Percentiles rank a stretch among this genome's conserved stretches.
phyloP scores from a whole-genome alignment of 1,284 basidiomycete genomes.

The Moesziomyces antarcticus region DNA sequence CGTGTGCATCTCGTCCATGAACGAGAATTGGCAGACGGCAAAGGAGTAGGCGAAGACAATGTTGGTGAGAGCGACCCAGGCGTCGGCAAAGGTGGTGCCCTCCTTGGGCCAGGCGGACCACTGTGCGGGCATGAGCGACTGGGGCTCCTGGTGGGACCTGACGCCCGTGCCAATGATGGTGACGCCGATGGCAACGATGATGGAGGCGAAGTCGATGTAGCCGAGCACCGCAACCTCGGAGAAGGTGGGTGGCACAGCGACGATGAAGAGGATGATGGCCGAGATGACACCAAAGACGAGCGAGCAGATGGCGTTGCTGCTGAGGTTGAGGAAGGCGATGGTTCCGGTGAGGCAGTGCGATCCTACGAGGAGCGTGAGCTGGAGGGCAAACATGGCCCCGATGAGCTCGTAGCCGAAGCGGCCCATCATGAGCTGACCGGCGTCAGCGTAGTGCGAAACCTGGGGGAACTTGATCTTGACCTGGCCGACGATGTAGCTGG shows the following conservation, averaged over 20 bases:
- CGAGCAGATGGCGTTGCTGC: conserved; percentile 50
- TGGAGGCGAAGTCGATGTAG: conserved; percentile 62
- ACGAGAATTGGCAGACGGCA: conserved; percentile 57
- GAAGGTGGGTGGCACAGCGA: conserved; percentile 58
- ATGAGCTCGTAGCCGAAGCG: conserved; percentile 51
- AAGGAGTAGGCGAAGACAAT: conserved; percentile 64
- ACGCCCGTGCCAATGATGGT: conserved; percentile 59
- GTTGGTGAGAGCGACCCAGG: conserved; percentile 55
- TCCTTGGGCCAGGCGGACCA: conserved; percentile 56
- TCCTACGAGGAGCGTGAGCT: conserved; percentile 48
- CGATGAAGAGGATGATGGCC: conserved; percentile 58
- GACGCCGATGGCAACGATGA: conserved; percentile 55
- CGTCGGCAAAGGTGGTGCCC: conserved; percentile 50
- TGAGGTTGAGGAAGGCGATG: conserved; percentile 54
- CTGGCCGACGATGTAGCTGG: conserved; percentile 51
- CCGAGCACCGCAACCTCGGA: conserved; percentile 58
- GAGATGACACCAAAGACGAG: conserved; percentile 57
- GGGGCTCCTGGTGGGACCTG: conserved; percentile 19
- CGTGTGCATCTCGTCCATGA: conserved; percentile 61
- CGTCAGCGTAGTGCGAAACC: conserved; percentile 54
- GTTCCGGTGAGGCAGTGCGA: conserved; percentile 63
- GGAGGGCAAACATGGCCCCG: conserved; percentile 54
- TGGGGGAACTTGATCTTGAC: conserved; percentile 55
- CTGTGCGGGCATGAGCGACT: conserved; percentile 23
- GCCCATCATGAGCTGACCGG: conserved; percentile 53